A percentile compares a stretch with the other conserved stretches of the same genome.
Evolutionary conservation across 495 filamentous ascomycete genomes (phyloP).

Genomic region (Thermothielavioides terrestris): DNA sequence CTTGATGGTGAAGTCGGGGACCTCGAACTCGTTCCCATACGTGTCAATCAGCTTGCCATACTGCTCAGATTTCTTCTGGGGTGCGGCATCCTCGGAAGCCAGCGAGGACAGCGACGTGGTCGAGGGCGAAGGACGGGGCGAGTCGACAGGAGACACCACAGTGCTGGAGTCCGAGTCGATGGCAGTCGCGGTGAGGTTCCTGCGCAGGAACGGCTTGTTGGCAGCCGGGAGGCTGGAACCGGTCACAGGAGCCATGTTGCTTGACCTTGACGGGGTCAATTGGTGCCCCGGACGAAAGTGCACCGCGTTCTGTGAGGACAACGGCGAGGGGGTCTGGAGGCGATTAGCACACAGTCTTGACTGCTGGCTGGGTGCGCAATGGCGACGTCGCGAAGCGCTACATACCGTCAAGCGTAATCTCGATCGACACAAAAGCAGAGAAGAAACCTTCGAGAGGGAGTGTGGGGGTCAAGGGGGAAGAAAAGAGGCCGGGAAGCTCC

Average conservation of each 20-base stretch:
- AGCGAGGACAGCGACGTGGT: conserved; percentile 88
- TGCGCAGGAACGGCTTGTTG: conserved; percentile 33
- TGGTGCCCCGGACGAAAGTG: background rate
- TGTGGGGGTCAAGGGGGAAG: background rate
- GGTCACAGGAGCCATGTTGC: conserved; percentile 33
- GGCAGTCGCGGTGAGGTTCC: conserved; percentile 29
- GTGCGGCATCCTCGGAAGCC: conserved; percentile 47
- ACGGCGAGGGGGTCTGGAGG: background rate
- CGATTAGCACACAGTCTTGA: no score
- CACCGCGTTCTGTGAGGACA: background rate
- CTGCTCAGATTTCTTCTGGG: conserved; percentile 5
- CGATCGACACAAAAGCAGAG: conserved; percentile 4
- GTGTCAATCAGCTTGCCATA: conserved; percentile 57
- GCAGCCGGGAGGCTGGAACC: conserved; percentile 28
- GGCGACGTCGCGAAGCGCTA: background rate
- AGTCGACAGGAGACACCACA: conserved; percentile 56
- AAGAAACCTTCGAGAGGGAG: background rate
- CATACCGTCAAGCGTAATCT: conserved; percentile 7
- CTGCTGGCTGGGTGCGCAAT: conserved; percentile 1
- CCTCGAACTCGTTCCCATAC: conserved; percentile 65
- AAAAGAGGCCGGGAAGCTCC: background rate
- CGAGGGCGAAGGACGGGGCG: conserved; percentile 69
- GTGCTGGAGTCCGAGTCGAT: conserved; percentile 46
- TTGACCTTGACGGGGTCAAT: background rate
- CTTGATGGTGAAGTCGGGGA: conserved; percentile 73